Evolutionary conservation across 768 basidiomycete species (phyloP).

Genomic region (Termitomyces sp.): DNA sequence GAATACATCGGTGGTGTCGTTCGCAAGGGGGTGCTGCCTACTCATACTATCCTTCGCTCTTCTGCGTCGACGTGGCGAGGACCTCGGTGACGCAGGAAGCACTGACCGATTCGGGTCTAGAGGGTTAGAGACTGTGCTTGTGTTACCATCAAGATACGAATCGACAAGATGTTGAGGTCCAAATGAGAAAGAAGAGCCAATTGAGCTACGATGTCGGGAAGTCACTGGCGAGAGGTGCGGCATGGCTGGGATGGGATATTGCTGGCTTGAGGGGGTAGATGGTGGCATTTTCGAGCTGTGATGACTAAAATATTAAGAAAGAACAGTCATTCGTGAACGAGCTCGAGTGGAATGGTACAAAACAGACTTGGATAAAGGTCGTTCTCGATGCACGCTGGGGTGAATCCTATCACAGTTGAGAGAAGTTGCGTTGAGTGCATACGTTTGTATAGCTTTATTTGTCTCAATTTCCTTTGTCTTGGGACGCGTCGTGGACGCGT

Average conservation of each 20-base stretch:
- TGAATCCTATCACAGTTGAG: not conserved
- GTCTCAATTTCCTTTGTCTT: not conserved
- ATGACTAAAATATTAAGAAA: not conserved
- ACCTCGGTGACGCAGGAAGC: slow-evolving; percentile 67
- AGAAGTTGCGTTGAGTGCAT: not conserved
- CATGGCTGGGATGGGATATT: slow-evolving; percentile 42
- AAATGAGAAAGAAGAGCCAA: slow-evolving; percentile 82
- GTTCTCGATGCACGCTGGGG: not conserved
- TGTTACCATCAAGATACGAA: slow-evolving; percentile 64
- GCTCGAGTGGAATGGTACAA: not conserved
- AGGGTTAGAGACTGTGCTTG: slow-evolving; percentile 53
- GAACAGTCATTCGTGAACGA: not conserved
- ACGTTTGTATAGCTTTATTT: slow-evolving; percentile 7
- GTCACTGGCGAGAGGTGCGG: slow-evolving; percentile 53
- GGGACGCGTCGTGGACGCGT: not conserved
- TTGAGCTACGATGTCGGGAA: slow-evolving; percentile 63
- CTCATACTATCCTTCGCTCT: slow-evolving; percentile 49
- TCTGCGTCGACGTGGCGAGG: slow-evolving; percentile 60
- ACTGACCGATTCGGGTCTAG: slow-evolving; percentile 83
- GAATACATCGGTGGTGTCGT: slow-evolving; percentile 74
- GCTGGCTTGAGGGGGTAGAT: slow-evolving; percentile 48
- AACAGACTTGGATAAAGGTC: not conserved
- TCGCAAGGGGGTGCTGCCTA: slow-evolving; percentile 69
- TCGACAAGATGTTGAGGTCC: slow-evolving; percentile 75
- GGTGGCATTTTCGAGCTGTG: slow-evolving; percentile 27